Conservation (phyloP, 1,284 basidiomycete species). For the Agaricales sp. region DNA sequence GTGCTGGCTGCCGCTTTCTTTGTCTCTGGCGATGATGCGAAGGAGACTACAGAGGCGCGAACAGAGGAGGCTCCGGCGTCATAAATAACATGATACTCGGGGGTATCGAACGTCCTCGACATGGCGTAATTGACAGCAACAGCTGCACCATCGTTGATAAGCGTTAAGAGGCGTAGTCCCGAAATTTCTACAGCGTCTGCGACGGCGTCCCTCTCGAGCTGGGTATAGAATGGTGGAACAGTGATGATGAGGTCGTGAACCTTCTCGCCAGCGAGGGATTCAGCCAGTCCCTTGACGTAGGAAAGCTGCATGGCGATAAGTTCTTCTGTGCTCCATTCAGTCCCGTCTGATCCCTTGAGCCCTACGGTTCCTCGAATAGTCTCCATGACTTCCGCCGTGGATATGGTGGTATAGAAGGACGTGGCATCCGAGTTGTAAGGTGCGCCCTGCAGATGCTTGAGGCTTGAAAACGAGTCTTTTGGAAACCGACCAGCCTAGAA, state of each 20-base stretch:
- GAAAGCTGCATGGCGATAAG: constrained; percentile 91
- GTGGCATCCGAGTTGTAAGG: constrained; percentile 53
- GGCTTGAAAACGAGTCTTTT: constrained; percentile 73
- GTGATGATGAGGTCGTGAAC: constrained; percentile 79
- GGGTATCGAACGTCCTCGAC: constrained; percentile 76
- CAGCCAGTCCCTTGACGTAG: constrained; percentile 85
- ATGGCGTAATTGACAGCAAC: constrained; percentile 95
- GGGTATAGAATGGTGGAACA: constrained; percentile 81
- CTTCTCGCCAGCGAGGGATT: constrained; percentile 65
- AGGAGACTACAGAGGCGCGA: constrained; percentile 79
- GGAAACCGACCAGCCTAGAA: constrained; percentile 84
- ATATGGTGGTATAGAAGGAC: constrained; percentile 59
- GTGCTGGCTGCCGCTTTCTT: constrained; percentile 50
- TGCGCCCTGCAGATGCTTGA: constrained; percentile 83
- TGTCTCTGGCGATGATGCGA: constrained; percentile 45
- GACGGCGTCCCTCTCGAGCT: constrained; percentile 82
- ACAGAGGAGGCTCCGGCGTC: constrained; percentile 89
- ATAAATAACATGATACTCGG: constrained; percentile 88
- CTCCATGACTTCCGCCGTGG: constrained; percentile 45
- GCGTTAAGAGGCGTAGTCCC: constrained; percentile 73
- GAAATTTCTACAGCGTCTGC: constrained; percentile 88
- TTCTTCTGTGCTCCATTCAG: constrained; percentile 80
- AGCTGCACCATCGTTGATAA: constrained; percentile 91
- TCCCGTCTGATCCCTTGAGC: constrained; percentile 47
- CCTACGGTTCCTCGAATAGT: constrained; percentile 53